These are phyloP conservation scores for Casuarina glauca DNA, from an alignment of 306 rosid species.

Conservation along the genomic window DNA sequence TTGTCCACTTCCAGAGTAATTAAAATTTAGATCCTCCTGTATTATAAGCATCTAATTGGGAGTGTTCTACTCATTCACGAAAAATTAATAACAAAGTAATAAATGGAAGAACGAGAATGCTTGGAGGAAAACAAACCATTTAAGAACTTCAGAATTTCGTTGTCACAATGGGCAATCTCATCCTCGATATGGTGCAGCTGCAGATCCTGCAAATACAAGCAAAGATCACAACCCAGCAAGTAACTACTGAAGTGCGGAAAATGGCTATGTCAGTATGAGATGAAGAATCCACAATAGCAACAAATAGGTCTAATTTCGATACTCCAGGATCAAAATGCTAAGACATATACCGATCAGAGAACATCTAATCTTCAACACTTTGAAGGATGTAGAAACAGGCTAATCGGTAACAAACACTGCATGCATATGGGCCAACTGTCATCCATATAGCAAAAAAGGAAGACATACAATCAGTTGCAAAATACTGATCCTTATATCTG, in stretches of 20 bases:
- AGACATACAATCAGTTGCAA: neutral
- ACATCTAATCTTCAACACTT: neutral
- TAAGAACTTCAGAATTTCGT: constrained; percentile 50
- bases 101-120: constrained; percentile 13
- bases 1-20: neutral
- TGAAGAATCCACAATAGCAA: neutral
- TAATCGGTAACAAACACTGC: neutral
- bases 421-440: neutral
- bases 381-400: neutral
- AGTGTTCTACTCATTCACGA: neutral
- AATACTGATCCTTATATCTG: neutral
- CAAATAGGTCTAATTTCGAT: neutral
- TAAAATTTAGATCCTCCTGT: neutral
- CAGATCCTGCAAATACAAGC: constrained; percentile 54
- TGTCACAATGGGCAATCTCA: constrained; percentile 62
- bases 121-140: constrained; percentile 45
- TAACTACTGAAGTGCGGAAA: constrained; percentile 5
- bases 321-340: neutral
- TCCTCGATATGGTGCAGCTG: constrained; percentile 64
- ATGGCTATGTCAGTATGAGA: neutral
- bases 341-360: neutral
- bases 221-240: constrained; percentile 11
- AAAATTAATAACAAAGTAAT: neutral
- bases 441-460: neutral
- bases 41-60: neutral